These are phyloP conservation scores for Backusella sp. DNA, from an alignment of 192 early-diverging fungal species.

Conservation along the genomic window DNA sequence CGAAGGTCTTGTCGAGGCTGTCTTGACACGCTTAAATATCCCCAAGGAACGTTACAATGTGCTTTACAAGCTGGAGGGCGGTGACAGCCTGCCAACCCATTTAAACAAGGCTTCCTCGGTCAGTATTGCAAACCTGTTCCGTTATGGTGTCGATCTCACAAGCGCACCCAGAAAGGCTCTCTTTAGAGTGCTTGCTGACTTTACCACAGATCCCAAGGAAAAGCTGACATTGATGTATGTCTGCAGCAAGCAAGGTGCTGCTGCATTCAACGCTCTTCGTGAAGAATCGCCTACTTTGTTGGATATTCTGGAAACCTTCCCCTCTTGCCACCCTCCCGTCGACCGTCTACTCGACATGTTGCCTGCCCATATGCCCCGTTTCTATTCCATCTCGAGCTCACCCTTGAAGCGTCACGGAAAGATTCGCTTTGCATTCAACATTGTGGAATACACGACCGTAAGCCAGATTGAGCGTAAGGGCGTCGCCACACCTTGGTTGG, in stretches of 20 bases:
- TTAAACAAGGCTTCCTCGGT: conserved; percentile 43
- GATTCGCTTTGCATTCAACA: conserved; percentile 85
- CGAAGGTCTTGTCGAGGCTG: conserved; percentile 61
- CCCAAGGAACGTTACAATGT: conserved; percentile 31
- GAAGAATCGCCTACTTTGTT: conserved; percentile 71
- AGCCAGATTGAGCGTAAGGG: conserved; percentile 42
- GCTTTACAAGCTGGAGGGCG: conserved; percentile 41
- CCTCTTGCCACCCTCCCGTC: conserved; percentile 66
- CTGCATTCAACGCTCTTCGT: conserved; percentile 65
- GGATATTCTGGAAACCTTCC: conserved; percentile 81
- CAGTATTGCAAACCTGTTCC: conserved; percentile 63
- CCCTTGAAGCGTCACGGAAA: conserved; percentile 48
- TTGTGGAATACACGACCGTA: conserved; percentile 66
- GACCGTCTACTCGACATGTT: conserved; percentile 74
- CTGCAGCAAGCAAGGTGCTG: conserved; percentile 72
- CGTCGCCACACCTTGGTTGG: conserved; percentile 83
- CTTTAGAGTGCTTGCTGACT: conserved; percentile 80
- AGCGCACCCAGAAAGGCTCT: conserved; percentile 75
- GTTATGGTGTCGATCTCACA: conserved; percentile 75
- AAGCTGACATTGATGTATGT: conserved; percentile 77
- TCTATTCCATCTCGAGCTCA: conserved; percentile 83
- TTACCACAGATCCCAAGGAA: conserved; percentile 66
- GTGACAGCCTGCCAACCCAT: conserved; percentile 55
- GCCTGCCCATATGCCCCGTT: conserved; percentile 79
- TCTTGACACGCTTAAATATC: conserved; percentile 61